A percentile compares a stretch with the other conserved stretches of the same genome.
These are phyloP conservation scores for Xanthoconium stramineum DNA, from an alignment of 768 basidiomycete species.

Conservation along the genomic window DNA sequence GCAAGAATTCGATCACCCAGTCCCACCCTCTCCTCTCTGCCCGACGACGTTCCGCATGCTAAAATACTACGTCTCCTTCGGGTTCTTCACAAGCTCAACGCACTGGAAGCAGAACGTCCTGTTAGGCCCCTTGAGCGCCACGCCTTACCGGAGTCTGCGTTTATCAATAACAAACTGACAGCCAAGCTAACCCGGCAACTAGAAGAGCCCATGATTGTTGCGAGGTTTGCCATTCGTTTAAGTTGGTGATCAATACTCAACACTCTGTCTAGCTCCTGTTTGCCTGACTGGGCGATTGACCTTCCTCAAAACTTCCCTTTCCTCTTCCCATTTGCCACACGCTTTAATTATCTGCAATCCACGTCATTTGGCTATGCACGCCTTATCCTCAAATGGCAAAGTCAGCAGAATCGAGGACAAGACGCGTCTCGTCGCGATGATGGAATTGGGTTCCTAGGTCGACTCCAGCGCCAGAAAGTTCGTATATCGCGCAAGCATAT, in stretches of 20 bases:
- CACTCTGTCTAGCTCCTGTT: constrained; percentile 64
- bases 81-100: constrained; percentile 80
- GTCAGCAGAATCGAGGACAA: constrained; percentile 75
- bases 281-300: constrained; percentile 97
- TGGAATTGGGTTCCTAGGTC: constrained; percentile 86
- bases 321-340: constrained; percentile 97
- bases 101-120: constrained; percentile 63
- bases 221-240: constrained; percentile 59
- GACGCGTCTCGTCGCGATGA: constrained; percentile 84
- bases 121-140: constrained; percentile 47
- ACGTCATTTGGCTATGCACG: constrained; percentile 98
- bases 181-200: constrained; percentile 97
- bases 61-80: constrained; percentile 90
- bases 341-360: constrained; percentile 95
- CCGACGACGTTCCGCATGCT: constrained; percentile 79
- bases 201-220: constrained; percentile 99
- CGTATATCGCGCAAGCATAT: constrained; percentile 93
- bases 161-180: constrained; percentile 96
- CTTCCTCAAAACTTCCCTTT: constrained; percentile 96
- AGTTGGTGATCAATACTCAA: background rate
- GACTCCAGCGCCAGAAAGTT: constrained; percentile 93
- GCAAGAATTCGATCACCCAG: constrained; percentile 59
- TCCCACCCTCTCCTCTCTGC: constrained; percentile 72
- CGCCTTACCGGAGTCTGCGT: constrained; percentile 73
- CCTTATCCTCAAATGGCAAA: constrained; percentile 92